A percentile compares a stretch with the other conserved stretches of the same genome.
Evolutionary conservation across 371 early-diverging fungal species (phyloP).

Genomic region (Mucor plumbeus): DNA sequence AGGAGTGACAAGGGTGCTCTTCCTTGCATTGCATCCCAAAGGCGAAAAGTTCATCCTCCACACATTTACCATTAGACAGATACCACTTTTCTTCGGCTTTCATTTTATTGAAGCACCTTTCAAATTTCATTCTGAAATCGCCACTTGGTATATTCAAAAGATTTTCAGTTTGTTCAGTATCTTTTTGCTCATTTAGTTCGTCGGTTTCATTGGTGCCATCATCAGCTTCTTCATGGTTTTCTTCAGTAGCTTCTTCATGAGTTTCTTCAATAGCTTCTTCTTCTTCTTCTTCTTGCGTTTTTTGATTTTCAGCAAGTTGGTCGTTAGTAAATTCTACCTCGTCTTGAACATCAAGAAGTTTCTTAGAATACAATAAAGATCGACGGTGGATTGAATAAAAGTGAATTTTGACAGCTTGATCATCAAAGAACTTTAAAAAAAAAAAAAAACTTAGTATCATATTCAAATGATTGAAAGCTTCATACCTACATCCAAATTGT

Average conservation of each 20-base stretch:
- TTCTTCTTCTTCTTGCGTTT: too few species aligned
- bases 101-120: conserved; percentile 19
- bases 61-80: conserved; percentile 23
- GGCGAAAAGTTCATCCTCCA: conserved; percentile 28
- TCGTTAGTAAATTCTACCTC: conserved; percentile 14
- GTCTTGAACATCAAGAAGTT: conserved; percentile 17
- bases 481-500: conserved; percentile 11
- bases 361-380: conserved; percentile 13
- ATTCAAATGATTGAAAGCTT: conserved; percentile 7
- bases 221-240: conserved; percentile 12
- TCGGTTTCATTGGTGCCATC: conserved; percentile 6
- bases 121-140: conserved; percentile 19
- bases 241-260: too few species aligned
- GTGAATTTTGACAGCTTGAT: conserved; percentile 14
- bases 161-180: conserved; percentile 11
- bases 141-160: conserved; percentile 15
- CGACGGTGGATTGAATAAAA: conserved; percentile 22
- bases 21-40: conserved; percentile 25
- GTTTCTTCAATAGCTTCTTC: too few species aligned
- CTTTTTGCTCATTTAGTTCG: conserved; percentile 10
- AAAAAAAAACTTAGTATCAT: neutral
- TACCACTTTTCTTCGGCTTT: conserved; percentile 26
- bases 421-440: conserved; percentile 3
- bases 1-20: conserved; percentile 23
- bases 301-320: conserved; percentile 13